Percentiles rank a stretch among this genome's conserved stretches.
These are phyloP conservation scores for Mycena capillaripes DNA, from an alignment of 768 basidiomycete species.

Conservation along the genomic window DNA sequence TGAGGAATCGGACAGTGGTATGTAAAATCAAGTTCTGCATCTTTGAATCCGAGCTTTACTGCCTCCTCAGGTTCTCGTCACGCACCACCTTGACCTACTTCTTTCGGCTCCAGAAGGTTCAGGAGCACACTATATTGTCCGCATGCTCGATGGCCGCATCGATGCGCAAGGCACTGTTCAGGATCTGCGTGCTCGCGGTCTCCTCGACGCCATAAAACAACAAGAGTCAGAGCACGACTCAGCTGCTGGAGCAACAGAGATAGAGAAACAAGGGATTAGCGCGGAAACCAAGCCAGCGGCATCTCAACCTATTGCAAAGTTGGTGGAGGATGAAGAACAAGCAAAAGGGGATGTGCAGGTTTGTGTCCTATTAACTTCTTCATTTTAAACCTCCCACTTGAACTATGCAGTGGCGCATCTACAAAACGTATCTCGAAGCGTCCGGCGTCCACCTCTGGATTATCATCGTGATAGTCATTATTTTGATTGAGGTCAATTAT, in stretches of 20 bases:
- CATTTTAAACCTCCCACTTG: neutral
- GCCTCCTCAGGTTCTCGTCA: constrained; percentile 61
- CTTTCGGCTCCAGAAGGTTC: constrained; percentile 63
- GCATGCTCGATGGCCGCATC: constrained; percentile 86
- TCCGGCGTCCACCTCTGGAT: constrained; percentile 82
- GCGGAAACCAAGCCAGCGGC: constrained; percentile 66
- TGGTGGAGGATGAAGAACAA: constrained; percentile 83
- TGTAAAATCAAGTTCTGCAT: too few relatives aligned
- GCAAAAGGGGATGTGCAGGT: constrained; percentile 8
- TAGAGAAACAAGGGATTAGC: neutral
- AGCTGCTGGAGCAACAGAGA: constrained; percentile 25
- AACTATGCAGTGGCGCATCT: neutral
- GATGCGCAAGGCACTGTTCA: constrained; percentile 80
- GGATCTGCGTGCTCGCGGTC: constrained; percentile 72
- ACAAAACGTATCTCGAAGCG: constrained; percentile 71
- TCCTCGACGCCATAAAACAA: constrained; percentile 73
- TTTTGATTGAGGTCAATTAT: constrained; percentile 62
- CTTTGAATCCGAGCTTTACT: neutral
- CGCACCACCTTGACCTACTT: constrained; percentile 88
- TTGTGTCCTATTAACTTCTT: neutral
- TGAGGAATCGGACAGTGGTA: constrained; percentile 75
- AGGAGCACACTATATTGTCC: constrained; percentile 73
- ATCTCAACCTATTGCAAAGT: constrained; percentile 51
- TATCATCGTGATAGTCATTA: constrained; percentile 62
- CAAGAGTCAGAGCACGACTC: constrained; percentile 63